Evolutionary conservation across 2,329 filamentous ascomycete genomes (phyloP).

Genomic region (Colletotrichum sidae): DNA sequence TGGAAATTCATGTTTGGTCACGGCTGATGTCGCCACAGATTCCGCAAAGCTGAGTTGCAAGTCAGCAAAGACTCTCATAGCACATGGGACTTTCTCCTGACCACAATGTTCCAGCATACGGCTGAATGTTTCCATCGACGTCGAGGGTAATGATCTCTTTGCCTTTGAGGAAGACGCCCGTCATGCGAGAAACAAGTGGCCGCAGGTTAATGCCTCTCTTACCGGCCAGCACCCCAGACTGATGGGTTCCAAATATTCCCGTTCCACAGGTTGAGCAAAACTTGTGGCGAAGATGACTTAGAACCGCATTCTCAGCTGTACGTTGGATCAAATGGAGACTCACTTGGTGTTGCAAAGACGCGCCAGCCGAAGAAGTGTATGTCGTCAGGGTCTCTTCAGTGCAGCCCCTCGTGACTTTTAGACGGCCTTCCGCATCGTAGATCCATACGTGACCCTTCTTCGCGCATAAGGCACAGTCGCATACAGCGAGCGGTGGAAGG

Average conservation of each 20-base stretch:
- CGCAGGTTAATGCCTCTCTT: constrained; percentile 42
- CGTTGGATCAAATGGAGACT: neutral
- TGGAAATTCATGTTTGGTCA: neutral
- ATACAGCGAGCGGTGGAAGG: constrained; percentile 32
- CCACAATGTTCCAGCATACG: constrained; percentile 6
- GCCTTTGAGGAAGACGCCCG: constrained; percentile 11
- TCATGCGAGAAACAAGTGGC: neutral
- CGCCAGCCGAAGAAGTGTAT: constrained; percentile 18
- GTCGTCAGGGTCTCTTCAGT: constrained; percentile 13
- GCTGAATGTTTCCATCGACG: rapidly evolving
- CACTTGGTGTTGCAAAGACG: constrained; percentile 37
- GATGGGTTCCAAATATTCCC: constrained; percentile 42
- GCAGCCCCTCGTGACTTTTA: constrained; percentile 37
- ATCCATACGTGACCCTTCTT: constrained; percentile 47
- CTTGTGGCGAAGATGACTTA: constrained; percentile 26
- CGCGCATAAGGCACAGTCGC: constrained; percentile 42
- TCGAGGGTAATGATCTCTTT: neutral
- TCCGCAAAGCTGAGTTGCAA: neutral
- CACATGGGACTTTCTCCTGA: neutral
- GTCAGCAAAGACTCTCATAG: neutral
- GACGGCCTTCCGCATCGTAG: constrained; percentile 7
- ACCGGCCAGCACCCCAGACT: constrained; percentile 38
- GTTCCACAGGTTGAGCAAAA: constrained; percentile 46
- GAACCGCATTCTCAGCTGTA: neutral
- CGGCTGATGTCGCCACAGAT: neutral